These are phyloP conservation scores for Juglanconis juglandina DNA, from an alignment of 2,329 filamentous ascomycete genomes.

Conservation along the genomic window DNA sequence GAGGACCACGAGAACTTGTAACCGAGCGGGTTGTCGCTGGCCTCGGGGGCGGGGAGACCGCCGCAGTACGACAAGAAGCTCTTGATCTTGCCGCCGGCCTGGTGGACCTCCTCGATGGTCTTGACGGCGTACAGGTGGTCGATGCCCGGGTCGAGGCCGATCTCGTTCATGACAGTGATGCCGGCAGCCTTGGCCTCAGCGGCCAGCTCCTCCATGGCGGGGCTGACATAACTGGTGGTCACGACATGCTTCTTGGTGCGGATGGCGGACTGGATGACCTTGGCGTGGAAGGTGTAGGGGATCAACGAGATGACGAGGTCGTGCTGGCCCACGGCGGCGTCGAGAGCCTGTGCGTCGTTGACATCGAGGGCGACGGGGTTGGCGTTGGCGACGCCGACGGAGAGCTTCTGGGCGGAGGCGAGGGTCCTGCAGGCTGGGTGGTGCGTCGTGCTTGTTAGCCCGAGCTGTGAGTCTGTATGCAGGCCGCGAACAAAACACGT, in stretches of 20 bases:
- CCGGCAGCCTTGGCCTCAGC: slow-evolving; percentile 79
- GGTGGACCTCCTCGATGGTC: slow-evolving; percentile 84
- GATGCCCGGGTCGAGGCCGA: slow-evolving; percentile 72
- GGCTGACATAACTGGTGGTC: slow-evolving; percentile 89
- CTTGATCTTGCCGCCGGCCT: slow-evolving; percentile 77
- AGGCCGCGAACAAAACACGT: no score
- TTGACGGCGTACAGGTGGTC: slow-evolving; percentile 80
- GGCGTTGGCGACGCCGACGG: slow-evolving; percentile 68
- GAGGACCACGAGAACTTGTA: slow-evolving; percentile 83
- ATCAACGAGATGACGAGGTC: slow-evolving; percentile 81
- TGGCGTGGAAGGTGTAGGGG: slow-evolving; percentile 84
- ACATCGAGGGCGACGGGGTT: slow-evolving; percentile 82
- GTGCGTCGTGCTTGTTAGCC: slow-evolving; percentile 1
- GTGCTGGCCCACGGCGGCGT: slow-evolving; percentile 74
- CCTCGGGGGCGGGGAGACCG: slow-evolving; percentile 68
- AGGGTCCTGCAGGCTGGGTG: slow-evolving; percentile 74
- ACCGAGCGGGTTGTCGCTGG: slow-evolving; percentile 82
- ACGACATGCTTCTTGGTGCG: slow-evolving; percentile 93
- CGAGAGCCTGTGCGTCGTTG: slow-evolving; percentile 69
- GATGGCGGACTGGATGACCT: slow-evolving; percentile 91
- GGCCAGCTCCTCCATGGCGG: slow-evolving; percentile 87
- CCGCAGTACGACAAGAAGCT: slow-evolving; percentile 84
- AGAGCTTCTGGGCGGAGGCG: slow-evolving; percentile 71
- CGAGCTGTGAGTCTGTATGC: background rate
- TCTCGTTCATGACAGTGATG: slow-evolving; percentile 98